Evolutionary conservation across 441 rosid species (phyloP), one percentile per base, ranked within the genome.

Genomic region (Adansonia madagascariensis): DNA sequence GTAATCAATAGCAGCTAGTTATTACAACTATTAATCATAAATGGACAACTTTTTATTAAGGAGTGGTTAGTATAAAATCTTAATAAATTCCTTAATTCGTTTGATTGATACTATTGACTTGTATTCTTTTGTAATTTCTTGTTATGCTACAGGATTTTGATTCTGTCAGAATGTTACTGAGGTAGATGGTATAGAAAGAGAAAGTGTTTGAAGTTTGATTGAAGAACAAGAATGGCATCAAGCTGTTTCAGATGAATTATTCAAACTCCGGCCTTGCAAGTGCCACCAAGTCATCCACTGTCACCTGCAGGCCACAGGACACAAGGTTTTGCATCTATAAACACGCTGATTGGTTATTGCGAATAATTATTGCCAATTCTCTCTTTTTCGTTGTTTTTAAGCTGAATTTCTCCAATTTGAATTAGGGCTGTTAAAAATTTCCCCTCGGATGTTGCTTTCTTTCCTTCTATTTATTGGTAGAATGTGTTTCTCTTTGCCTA

Each of bases 381-480:
- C 68, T 3, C 41, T 2, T 39, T 10, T 41, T 69, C n/a, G 15
- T 52, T 60, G 61, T 41, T 17, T 59, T 53, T 47, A 47, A 79
- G 75, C 79, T 78, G 78, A 74, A 74, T 74, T 67, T 75, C 69
- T 44, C 69, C 65, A 17, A 77, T 77, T 74, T 43, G 71, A 78
- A 71, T 66, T 77, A 73, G 81, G 66, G 50, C 72, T 14, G 65
- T 44, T 59, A 68, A 65, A 66, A 39, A 22, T 80, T 66, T 63
- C 55, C 17, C 22, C 24, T 63, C 46, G 61, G 53, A 5, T 60
- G 44, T 66, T 60, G 60, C 66, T 61, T 74, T 53, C 65, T 66
- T 56, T 11, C n/a, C 67, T 57, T 43, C 31, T 61, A 55, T 78
- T 82, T 72, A 52, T 78, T 70, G 49, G 39, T 71, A 81, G 78